phyloP scores from a whole-genome alignment of 2,329 filamentous ascomycete species.

The Dissoconium aciculare region DNA sequence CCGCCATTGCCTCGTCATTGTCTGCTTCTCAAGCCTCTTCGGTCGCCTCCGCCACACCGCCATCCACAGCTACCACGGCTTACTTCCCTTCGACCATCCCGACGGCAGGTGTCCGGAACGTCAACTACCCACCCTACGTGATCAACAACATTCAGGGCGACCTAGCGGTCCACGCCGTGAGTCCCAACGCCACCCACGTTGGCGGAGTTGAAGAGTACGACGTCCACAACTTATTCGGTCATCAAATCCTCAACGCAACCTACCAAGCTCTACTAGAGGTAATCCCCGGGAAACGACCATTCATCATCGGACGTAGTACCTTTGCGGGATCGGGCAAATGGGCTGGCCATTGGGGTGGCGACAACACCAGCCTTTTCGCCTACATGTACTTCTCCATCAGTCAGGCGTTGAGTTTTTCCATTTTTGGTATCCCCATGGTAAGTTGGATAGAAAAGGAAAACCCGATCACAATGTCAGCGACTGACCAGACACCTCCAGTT shows the following conservation, averaged over 20 bases:
- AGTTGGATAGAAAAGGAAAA: slow-evolving; percentile 1
- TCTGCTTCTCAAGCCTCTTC: slow-evolving; percentile 37
- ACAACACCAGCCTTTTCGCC: slow-evolving; percentile 55
- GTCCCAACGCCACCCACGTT: slow-evolving; percentile 61
- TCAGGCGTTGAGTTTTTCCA: slow-evolving; percentile 58
- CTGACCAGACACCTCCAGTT: slow-evolving; percentile 33
- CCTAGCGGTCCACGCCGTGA: slow-evolving; percentile 56
- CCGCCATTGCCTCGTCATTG: slow-evolving; percentile 42
- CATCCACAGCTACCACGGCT: slow-evolving; percentile 10
- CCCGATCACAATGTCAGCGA: background rate
- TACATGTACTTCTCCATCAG: slow-evolving; percentile 66
- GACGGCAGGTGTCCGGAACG: slow-evolving; percentile 18
- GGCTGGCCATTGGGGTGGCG: slow-evolving; percentile 69
- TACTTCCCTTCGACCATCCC: slow-evolving; percentile 11
- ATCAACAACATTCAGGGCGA: slow-evolving; percentile 45
- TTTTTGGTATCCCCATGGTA: slow-evolving; percentile 60
- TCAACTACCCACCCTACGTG: slow-evolving; percentile 21
- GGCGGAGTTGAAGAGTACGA: slow-evolving; percentile 66
- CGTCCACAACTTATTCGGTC: slow-evolving; percentile 64
- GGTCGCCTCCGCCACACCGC: slow-evolving; percentile 19
- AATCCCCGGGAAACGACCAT: slow-evolving; percentile 55
- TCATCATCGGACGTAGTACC: slow-evolving; percentile 71
- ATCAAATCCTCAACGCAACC: slow-evolving; percentile 62
- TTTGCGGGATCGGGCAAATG: slow-evolving; percentile 63
- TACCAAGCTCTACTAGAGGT: slow-evolving; percentile 53